Conservation (phyloP, 2,329 filamentous ascomycete genomes). For the Colletotrichum spaethianum region DNA sequence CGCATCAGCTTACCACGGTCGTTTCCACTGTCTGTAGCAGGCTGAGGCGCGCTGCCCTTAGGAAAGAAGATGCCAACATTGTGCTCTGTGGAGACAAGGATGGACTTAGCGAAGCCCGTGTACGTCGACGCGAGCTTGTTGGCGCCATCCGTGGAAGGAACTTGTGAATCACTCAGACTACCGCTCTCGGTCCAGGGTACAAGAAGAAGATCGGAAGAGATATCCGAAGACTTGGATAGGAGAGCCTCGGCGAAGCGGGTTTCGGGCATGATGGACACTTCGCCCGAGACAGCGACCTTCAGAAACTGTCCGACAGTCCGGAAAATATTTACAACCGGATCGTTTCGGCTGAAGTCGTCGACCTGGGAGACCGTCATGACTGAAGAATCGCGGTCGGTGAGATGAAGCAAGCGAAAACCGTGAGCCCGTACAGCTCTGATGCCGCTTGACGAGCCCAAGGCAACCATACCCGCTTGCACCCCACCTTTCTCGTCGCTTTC, state of each 20-base stretch:
- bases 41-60: constrained; percentile 67
- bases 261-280: constrained; percentile 84
- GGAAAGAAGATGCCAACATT: constrained; percentile 87
- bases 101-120: constrained; percentile 78
- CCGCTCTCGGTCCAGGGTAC: constrained; percentile 93
- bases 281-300: constrained; percentile 85
- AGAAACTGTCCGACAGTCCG: constrained; percentile 88
- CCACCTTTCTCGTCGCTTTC: constrained; percentile 31
- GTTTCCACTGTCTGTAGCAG: constrained; percentile 49
- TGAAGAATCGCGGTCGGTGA: constrained; percentile 93
- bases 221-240: constrained; percentile 77
- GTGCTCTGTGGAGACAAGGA: constrained; percentile 74
- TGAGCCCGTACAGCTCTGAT: constrained; percentile 76
- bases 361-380: constrained; percentile 94
- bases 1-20: constrained; percentile 61
- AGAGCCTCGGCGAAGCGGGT: constrained; percentile 85
- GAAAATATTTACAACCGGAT: constrained; percentile 93
- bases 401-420: constrained; percentile 86
- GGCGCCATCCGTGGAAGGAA: constrained; percentile 18
- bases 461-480: not conserved
- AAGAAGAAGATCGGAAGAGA: constrained; percentile 80
- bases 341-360: constrained; percentile 79
- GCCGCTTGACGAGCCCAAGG: not conserved
- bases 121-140: constrained; percentile 67
- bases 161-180: constrained; percentile 63